phyloP scores from a whole-genome alignment of 2,329 filamentous ascomycete species.

The Exophiala xenobiotica region DNA sequence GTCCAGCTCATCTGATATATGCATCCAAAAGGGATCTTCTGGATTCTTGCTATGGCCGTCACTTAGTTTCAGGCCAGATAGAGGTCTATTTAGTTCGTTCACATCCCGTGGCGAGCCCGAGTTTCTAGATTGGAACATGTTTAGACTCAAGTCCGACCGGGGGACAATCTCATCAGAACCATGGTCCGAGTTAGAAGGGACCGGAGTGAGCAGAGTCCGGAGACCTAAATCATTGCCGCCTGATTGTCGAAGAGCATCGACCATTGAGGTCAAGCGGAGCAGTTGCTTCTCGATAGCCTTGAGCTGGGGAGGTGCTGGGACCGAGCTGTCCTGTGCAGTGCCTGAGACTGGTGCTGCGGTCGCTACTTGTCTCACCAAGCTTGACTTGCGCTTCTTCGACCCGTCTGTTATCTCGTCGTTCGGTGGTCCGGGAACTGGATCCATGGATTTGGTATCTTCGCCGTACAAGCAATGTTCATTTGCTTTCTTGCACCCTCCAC shows the following conservation, averaged over 20 bases:
- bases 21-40: conserved; percentile 24
- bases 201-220: conserved; percentile 18
- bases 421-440: neutral
- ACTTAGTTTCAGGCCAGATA: conserved; percentile 16
- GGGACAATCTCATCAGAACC: conserved; percentile 36
- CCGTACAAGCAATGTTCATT: conserved; percentile 45
- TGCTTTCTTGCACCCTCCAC: conserved; percentile 47
- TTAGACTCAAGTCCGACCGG: conserved; percentile 43
- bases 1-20: conserved; percentile 24
- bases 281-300: conserved; percentile 45
- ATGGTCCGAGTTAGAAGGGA: conserved; percentile 13
- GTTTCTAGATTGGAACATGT: conserved; percentile 13
- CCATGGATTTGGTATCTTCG: conserved; percentile 16
- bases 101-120: conserved; percentile 7
- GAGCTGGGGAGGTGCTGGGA: conserved; percentile 30
- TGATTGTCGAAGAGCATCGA: conserved; percentile 43
- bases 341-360: neutral
- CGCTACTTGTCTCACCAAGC: neutral
- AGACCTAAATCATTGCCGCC: conserved; percentile 2
- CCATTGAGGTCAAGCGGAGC: conserved; percentile 46
- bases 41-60: neutral
- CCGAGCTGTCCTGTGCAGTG: conserved; percentile 29
- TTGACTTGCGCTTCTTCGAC: conserved; percentile 23
- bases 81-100: conserved; percentile 18
- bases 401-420: neutral